Percentiles rank a stretch among this genome's conserved stretches.
Evolutionary conservation across 2,329 filamentous ascomycete genomes (phyloP).

Genomic region (Apiospora koreana): DNA sequence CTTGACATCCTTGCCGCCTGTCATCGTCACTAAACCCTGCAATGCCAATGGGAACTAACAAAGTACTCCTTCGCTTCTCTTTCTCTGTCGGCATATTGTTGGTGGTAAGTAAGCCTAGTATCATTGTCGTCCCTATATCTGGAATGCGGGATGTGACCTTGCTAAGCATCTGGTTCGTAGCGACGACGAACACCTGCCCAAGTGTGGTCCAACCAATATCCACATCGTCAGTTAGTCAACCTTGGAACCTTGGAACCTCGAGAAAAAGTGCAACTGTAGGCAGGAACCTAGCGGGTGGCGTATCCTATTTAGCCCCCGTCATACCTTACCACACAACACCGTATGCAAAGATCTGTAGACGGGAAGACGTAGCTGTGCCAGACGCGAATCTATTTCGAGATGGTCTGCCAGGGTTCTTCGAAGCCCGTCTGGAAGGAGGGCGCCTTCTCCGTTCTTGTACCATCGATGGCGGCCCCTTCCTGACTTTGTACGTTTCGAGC

Average conservation of each 20-base stretch:
- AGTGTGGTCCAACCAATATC: not conserved
- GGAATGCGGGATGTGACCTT: not conserved
- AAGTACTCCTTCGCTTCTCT: not conserved
- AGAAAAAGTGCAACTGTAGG: not conserved
- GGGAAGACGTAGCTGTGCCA: not conserved
- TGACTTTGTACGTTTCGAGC: not conserved
- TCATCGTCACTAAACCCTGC: not conserved
- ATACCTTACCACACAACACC: not conserved
- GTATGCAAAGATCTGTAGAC: conserved; percentile 6
- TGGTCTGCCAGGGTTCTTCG: not conserved
- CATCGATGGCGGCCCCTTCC: not conserved
- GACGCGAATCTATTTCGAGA: not conserved
- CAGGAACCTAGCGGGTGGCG: not conserved
- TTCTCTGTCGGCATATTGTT: not conserved
- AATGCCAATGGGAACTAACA: not conserved
- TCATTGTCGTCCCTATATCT: not conserved
- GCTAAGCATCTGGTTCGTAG: not conserved
- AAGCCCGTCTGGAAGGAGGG: not conserved
- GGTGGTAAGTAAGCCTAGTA: not conserved
- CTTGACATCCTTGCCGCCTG: conserved; percentile 1
- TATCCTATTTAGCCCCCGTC: conserved; percentile 5
- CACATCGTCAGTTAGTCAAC: not conserved
- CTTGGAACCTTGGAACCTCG: not conserved
- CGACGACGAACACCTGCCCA: not conserved
- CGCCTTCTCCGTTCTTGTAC: not conserved